Evolutionary conservation across 345 rosid species (phyloP), one percentile per base, ranked within the genome.

Genomic region (Eucalyptus dawsonii): DNA sequence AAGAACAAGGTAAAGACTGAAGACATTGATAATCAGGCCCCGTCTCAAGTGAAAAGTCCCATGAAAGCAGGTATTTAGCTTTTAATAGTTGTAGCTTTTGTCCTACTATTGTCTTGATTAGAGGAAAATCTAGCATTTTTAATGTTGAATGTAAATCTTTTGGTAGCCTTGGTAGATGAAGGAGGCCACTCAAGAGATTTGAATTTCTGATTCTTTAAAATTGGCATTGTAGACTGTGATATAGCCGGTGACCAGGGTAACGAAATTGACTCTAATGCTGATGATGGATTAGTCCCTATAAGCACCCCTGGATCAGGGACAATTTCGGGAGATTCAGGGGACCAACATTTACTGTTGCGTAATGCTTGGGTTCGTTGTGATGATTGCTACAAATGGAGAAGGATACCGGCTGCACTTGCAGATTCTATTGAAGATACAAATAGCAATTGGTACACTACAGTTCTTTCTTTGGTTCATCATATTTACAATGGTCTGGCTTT

Each of bases 291-390:
- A 27, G 88, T 44, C 54, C 91, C 92, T 60, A 60, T 80, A 67
- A 92, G 89, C 91, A 90, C 86, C 81, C 87, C 92, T 80, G 92
- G 93, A 93, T 88, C 88, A 87, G 95, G 94, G 80, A 40, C 88
- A 60, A 92, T 90, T 87, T 54, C 93, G 87, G 88, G 91, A 67
- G 90, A 85, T 87, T 87, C 90, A 87, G 88, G 89, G 86, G 94
- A 94, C 92, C 93, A 94, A 90, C 80, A 53, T 89, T 86, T 86
- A 86, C 93, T 94, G 76, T 47, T 89, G 5, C 96, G 94, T 88
- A 92, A 90, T 94, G 99, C 99, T 22, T 98, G 99, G 99, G 99
- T 97, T 91, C 94, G 93, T 47, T 98, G 99, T 93, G 99, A 98
- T 92, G 98, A 94, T 90, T 98, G 99, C 90, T 93, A 91, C 86